Conservation (phyloP, 2,329 filamentous ascomycete species). For the Exophiala phaeomuriformis region DNA sequence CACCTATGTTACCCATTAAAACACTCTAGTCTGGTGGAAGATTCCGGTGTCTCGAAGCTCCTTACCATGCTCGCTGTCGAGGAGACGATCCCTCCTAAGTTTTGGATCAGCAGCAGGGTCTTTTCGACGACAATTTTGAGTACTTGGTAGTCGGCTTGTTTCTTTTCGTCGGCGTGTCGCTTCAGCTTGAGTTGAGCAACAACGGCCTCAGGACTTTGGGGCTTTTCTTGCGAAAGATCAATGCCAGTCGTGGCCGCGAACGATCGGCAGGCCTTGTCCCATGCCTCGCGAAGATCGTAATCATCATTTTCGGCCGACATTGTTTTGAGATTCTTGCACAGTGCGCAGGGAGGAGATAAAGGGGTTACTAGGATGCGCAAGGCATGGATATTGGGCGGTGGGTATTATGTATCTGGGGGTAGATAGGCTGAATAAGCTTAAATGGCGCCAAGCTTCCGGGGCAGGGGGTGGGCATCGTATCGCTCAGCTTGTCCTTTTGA, state of each 20-base stretch:
- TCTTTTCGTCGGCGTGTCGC: neutral
- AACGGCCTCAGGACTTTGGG: neutral
- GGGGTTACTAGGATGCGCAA: neutral
- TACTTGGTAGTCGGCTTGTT: neutral
- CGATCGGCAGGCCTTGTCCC: conserved; percentile 1
- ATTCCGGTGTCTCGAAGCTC: neutral
- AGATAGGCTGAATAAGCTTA: neutral
- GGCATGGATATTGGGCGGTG: neutral
- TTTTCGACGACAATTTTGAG: neutral
- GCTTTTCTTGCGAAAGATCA: neutral
- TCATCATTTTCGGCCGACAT: neutral
- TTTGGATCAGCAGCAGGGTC: neutral
- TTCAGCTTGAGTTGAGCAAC: neutral
- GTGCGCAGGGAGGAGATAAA: neutral
- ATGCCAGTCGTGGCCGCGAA: neutral
- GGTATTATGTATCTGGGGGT: neutral
- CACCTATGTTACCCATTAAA: conserved; percentile 1
- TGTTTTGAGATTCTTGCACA: neutral
- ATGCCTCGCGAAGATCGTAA: neutral
- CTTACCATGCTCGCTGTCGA: neutral
- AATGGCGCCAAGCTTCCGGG: neutral
- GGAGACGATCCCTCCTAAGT: neutral
- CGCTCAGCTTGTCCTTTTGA: neutral
- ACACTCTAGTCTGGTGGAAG: neutral
- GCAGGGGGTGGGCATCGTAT: neutral